Percentiles rank a stretch among this genome's conserved stretches.
phyloP scores from a whole-genome alignment of 768 basidiomycete species.

The Mycena albidolilacea region DNA sequence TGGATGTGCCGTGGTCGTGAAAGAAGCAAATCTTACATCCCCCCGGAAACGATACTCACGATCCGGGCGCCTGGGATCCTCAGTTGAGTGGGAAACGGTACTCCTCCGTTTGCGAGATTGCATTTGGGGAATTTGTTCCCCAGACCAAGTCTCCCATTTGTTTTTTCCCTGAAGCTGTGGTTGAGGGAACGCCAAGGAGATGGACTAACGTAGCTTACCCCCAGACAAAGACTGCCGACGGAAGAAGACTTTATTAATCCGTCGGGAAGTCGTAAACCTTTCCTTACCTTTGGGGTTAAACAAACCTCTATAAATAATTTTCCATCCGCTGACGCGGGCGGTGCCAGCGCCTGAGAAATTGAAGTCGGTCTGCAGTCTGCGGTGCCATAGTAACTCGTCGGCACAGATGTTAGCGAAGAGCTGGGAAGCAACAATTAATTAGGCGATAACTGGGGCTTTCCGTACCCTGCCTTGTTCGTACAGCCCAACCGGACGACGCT shows the following conservation, averaged over 20 bases:
- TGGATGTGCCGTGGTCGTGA: not conserved
- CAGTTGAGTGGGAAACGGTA: constrained; percentile 78
- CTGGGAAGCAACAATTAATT: constrained; percentile 43
- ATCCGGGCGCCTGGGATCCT: constrained; percentile 72
- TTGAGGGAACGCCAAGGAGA: constrained; percentile 17
- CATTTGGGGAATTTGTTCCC: constrained; percentile 50
- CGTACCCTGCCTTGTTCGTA: constrained; percentile 66
- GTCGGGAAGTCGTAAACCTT: constrained; percentile 28
- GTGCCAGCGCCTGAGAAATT: constrained; percentile 83
- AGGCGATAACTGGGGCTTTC: not conserved
- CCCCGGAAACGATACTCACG: constrained; percentile 83
- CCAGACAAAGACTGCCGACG: constrained; percentile 63
- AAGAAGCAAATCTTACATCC: constrained; percentile 66
- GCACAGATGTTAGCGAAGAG: constrained; percentile 72
- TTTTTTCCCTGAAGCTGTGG: constrained; percentile 62
- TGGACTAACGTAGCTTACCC: constrained; percentile 52
- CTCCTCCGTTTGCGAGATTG: constrained; percentile 46
- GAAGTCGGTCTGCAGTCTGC: constrained; percentile 77
- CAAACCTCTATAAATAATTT: constrained; percentile 82
- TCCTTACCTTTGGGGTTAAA: constrained; percentile 76
- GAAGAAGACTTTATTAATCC: constrained; percentile 5
- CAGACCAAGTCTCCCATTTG: constrained; percentile 77
- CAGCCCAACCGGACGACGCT: constrained; percentile 72
- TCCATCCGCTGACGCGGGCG: constrained; percentile 85
- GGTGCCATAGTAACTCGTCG: constrained; percentile 88